phyloP scores from a whole-genome alignment of 2,329 filamentous ascomycete genomes.

The Ophidiomyces ophidiicola region DNA sequence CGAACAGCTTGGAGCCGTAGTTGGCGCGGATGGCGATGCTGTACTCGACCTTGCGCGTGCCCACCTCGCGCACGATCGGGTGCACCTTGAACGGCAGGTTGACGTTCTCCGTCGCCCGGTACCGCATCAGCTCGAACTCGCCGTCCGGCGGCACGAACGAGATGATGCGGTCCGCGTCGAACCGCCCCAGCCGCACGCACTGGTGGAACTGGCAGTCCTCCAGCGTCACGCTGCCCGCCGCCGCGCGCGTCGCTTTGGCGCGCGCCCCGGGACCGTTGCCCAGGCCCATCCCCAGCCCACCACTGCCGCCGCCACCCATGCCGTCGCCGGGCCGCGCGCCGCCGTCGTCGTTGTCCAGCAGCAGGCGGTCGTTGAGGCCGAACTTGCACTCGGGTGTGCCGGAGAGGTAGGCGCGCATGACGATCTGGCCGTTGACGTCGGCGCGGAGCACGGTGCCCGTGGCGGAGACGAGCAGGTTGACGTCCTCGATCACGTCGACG shows the following conservation, averaged over 20 bases:
- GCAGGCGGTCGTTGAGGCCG: constrained; percentile 84
- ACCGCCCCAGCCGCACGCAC: constrained; percentile 93
- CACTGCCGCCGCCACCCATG: too few relatives aligned
- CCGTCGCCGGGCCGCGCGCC: too few relatives aligned
- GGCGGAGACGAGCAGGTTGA: constrained; percentile 98
- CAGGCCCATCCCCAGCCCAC: too few relatives aligned
- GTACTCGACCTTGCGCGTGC: constrained; percentile 96
- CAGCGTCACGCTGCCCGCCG: constrained; percentile 85
- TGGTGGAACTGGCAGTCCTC: constrained; percentile 99
- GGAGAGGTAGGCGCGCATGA: constrained; percentile 95
- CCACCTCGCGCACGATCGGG: constrained; percentile 94
- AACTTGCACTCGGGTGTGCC: constrained; percentile 99
- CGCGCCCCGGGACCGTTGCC: constrained; percentile 29
- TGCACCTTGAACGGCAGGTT: constrained; percentile 98
- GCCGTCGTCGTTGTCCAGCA: constrained; percentile 67
- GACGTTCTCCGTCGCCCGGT: constrained; percentile 95
- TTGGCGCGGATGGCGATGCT: constrained; percentile 96
- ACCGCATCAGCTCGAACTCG: constrained; percentile 97
- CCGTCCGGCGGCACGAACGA: constrained; percentile 94
- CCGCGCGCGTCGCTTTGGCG: constrained; percentile 88
- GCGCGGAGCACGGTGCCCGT: constrained; percentile 88
- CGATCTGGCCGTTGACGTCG: constrained; percentile 92
- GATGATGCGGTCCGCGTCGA: constrained; percentile 92
- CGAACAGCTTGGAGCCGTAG: constrained; percentile 90
- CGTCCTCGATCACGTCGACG: constrained; percentile 97